Conservation (phyloP, 495 filamentous ascomycete species). For the Penicillium longicatenatum region DNA sequence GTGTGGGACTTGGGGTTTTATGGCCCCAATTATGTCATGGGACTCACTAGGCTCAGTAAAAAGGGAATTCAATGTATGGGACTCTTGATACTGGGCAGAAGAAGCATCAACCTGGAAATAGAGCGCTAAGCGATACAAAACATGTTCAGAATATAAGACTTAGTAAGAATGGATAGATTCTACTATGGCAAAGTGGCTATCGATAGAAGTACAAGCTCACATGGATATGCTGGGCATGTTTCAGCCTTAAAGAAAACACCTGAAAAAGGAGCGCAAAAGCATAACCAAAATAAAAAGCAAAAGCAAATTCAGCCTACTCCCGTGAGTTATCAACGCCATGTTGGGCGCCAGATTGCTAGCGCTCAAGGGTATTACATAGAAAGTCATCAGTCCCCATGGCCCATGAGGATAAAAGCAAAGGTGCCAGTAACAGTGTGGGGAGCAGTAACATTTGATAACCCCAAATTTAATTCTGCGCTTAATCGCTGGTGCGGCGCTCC, state of each 20-base stretch:
- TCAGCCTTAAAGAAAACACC: background rate
- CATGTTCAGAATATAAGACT: no score
- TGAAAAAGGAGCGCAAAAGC: conserved; percentile 5
- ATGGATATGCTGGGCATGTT: conserved; percentile 1
- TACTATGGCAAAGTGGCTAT: background rate
- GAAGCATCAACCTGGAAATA: no score
- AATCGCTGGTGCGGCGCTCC: conserved; percentile 44
- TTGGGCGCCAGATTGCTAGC: conserved; percentile 20
- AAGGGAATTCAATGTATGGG: no score
- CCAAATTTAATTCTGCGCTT: conserved; percentile 1
- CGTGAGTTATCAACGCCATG: conserved; percentile 27
- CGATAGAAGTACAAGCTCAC: conserved; percentile 4
- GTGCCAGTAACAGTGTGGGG: background rate
- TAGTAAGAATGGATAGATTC: no score
- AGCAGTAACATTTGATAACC: conserved; percentile 1
- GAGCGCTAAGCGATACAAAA: no score
- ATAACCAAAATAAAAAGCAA: conserved; percentile 14
- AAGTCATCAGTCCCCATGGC: conserved; percentile 26
- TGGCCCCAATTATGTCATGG: no score
- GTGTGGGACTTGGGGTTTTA: no score
- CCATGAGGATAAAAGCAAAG: conserved; percentile 8
- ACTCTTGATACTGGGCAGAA: no score
- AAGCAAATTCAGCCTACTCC: conserved; percentile 20
- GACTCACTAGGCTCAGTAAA: no score
- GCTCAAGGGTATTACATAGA: conserved; percentile 34